Evolutionary conservation across 2,329 filamentous ascomycete genomes (phyloP), one percentile per base, ranked within the genome.

Genomic region (Paramyrothecium sp.): DNA sequence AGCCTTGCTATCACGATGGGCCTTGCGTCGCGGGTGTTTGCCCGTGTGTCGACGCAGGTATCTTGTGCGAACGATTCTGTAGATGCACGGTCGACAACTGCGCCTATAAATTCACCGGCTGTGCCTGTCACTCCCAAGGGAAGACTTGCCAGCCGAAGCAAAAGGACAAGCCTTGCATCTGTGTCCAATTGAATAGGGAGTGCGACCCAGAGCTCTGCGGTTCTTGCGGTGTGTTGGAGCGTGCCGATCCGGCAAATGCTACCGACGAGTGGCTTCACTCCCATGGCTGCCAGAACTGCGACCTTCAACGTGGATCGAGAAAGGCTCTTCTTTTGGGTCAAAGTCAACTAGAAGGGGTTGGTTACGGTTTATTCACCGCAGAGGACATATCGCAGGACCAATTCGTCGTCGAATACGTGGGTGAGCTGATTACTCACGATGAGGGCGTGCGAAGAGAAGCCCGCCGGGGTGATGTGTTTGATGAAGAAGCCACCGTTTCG

Each of bases 391-490:
- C 77, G 3, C 80, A 83, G 58, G 85, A 88, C 54, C 87, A 90
- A n/a, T 94, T 90, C 63, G 79, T 95, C 19, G 89, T 90, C 33
- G 91, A 95, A 69, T 95, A 95, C 69, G 86, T 86, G 2, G 91
- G 91, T 51, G 91, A 95, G 69, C 78, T 92, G 12, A 88, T 94
- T 57, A 87, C 84, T 4, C 82, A 84, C 44, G 81, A 86, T 51
- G 90, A 93, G 69, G 86, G 85, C 3, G 84, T 90, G 22, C 83
- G 89, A 3, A 81, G 90, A 41, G 87, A 88, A 58, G 83, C 84
- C 10, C 72, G 83, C 2, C 81, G 83, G 2, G 83, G 83, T 33
- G 81, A 86, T 55, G 81, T 84, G 7, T 87, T 87, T 56, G 82
- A 89, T 55, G 80, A 83, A 56, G 74, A 80, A 49, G 82, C 83